phyloP scores from a whole-genome alignment of 805 yeast genomes.

The Candida nonsorbophila region DNA sequence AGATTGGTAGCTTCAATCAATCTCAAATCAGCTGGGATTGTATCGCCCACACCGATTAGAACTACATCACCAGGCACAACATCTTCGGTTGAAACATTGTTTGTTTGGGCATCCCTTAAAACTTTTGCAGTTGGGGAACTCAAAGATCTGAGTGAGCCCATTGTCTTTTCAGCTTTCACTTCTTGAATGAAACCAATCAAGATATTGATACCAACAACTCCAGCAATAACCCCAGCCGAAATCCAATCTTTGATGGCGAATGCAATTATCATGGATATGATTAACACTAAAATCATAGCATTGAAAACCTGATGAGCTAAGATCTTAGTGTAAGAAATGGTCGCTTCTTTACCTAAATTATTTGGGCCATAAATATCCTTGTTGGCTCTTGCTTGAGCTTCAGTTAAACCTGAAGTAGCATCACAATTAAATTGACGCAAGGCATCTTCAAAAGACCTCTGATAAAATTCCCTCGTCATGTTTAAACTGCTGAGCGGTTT shows the following conservation, averaged over 20 bases:
- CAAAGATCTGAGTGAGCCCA: slow-evolving; percentile 64
- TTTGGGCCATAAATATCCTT: slow-evolving; percentile 49
- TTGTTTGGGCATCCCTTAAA: slow-evolving; percentile 53
- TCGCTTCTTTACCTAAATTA: slow-evolving; percentile 54
- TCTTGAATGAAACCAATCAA: slow-evolving; percentile 68
- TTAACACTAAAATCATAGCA: slow-evolving; percentile 72
- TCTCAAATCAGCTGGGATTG: slow-evolving; percentile 70
- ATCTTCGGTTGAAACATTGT: slow-evolving; percentile 53
- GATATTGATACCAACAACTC: slow-evolving; percentile 60
- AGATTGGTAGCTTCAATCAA: slow-evolving; percentile 54
- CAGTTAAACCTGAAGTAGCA: slow-evolving; percentile 14
- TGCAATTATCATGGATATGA: slow-evolving; percentile 66
- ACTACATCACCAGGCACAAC: slow-evolving; percentile 75
- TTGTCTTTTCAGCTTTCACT: slow-evolving; percentile 69
- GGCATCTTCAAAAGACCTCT: slow-evolving; percentile 12
- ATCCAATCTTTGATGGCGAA: slow-evolving; percentile 75
- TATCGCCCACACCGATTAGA: slow-evolving; percentile 62
- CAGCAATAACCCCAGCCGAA: slow-evolving; percentile 75
- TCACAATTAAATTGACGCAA: slow-evolving; percentile 11
- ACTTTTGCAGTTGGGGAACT: slow-evolving; percentile 70
- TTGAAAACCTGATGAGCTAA: slow-evolving; percentile 64
- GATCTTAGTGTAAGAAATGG: slow-evolving; percentile 49
- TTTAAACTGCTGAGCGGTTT: slow-evolving; percentile 1
- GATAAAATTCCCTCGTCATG: slow-evolving; percentile 9
- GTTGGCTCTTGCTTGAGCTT: slow-evolving; percentile 11